phyloP scores from a whole-genome alignment of 805 yeast genomes.

The Suhomyces sp. region DNA sequence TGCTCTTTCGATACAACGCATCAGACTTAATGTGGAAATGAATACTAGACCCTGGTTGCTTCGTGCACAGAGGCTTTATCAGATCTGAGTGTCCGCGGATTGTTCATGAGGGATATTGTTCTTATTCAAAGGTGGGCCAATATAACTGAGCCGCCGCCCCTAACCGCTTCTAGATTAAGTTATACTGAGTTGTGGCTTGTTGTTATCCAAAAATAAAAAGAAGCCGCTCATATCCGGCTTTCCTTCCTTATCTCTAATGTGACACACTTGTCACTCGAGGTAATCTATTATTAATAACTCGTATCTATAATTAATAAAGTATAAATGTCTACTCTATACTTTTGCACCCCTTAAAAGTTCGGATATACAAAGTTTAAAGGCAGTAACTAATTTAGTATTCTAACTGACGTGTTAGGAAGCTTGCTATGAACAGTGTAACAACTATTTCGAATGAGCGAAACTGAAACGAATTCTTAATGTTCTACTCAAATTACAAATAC shows the following conservation, averaged over 20 bases:
- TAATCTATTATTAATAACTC: background rate
- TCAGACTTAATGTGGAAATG: background rate
- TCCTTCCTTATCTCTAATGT: background rate
- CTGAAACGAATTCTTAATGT: background rate
- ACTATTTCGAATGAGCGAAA: background rate
- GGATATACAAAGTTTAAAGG: background rate
- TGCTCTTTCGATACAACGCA: too few relatives aligned
- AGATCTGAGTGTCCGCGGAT: background rate
- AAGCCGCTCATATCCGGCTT: background rate
- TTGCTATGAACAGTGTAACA: background rate
- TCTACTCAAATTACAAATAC: background rate
- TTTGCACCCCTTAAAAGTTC: background rate
- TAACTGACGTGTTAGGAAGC: background rate
- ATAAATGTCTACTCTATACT: background rate
- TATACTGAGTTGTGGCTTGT: background rate
- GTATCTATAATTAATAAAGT: background rate
- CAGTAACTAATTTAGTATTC: background rate
- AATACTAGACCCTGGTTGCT: background rate
- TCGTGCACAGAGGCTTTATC: background rate
- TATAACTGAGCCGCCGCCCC: background rate
- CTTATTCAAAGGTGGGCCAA: background rate
- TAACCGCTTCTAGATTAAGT: background rate
- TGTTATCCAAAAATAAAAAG: background rate
- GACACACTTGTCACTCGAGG: background rate
- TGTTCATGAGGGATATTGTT: background rate